phyloP scores from a whole-genome alignment of 345 rosid genomes.

The Durio zibethinus region DNA sequence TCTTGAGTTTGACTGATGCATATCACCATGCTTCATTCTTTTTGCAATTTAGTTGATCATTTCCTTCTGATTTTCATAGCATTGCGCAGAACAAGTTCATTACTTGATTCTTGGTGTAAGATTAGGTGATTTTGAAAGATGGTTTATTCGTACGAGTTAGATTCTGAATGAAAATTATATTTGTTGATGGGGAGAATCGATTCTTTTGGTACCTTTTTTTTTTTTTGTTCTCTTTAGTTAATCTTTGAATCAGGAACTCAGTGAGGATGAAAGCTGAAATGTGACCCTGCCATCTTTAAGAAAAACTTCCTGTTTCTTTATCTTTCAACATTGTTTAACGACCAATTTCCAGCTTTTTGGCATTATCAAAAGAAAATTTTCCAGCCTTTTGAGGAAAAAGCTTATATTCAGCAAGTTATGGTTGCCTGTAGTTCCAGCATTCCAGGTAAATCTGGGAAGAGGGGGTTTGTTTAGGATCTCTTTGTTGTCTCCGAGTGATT shows the following conservation, averaged over 20 bases:
- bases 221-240: neutral
- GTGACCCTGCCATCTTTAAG: neutral
- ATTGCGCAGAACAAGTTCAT: neutral
- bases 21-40: neutral
- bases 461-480: neutral
- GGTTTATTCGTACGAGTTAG: neutral
- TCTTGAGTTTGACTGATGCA: neutral
- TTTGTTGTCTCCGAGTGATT: neutral
- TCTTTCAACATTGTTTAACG: neutral
- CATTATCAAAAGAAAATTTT: neutral
- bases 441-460: neutral
- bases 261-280: neutral
- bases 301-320: neutral
- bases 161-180: neutral
- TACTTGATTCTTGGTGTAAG: neutral
- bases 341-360: neutral
- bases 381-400: neutral
- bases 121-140: neutral
- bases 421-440: neutral
- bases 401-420: neutral
- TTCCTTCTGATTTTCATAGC: neutral
- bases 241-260: neutral
- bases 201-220: too few relatives aligned
- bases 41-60: neutral
- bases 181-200: neutral